phyloP scores from a whole-genome alignment of 352 stramenopile genomes.

The Pythium rishiriense region DNA sequence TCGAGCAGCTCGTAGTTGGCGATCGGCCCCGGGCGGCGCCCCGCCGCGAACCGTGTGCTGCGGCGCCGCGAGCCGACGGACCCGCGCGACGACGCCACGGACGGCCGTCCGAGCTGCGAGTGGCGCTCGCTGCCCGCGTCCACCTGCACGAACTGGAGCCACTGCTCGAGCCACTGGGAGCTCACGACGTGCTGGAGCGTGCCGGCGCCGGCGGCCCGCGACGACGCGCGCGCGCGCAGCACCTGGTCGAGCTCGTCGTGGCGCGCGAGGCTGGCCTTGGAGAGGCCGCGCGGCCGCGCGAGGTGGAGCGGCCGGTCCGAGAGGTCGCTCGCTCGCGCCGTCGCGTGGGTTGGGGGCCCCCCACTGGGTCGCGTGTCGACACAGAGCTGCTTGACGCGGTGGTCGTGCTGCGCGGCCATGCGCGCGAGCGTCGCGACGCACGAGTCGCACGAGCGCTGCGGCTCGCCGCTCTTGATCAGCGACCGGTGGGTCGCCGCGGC shows the following conservation, averaged over 20 bases:
- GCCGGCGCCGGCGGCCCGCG: constrained; percentile 17
- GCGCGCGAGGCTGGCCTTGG: not conserved
- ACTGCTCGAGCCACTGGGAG: constrained; percentile 63
- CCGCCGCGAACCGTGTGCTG: constrained; percentile 11
- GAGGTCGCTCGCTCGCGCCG: no score
- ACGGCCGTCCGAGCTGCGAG: not conserved
- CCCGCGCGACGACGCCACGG: not conserved
- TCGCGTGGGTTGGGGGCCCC: no score
- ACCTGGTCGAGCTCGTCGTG: constrained; percentile 60
- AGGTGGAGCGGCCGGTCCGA: no score
- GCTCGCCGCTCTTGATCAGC: constrained; percentile 65
- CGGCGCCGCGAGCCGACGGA: constrained; percentile 2
- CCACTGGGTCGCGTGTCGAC: constrained; percentile 2
- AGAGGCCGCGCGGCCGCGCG: not conserved
- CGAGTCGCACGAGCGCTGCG: constrained; percentile 69
- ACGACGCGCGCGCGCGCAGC: constrained; percentile 41
- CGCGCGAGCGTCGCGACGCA: constrained; percentile 64
- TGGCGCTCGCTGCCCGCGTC: constrained; percentile 22
- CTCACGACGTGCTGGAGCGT: constrained; percentile 55
- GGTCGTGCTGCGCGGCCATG: constrained; percentile 60
- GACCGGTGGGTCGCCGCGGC: constrained; percentile 44
- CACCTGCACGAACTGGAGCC: constrained; percentile 64
- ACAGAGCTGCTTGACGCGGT: constrained; percentile 57
- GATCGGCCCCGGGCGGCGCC: constrained; percentile 48
- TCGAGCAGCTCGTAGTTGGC: constrained; percentile 66